Evolutionary conservation across 768 basidiomycete species (phyloP).

Genomic region (Trametes cubensis): DNA sequence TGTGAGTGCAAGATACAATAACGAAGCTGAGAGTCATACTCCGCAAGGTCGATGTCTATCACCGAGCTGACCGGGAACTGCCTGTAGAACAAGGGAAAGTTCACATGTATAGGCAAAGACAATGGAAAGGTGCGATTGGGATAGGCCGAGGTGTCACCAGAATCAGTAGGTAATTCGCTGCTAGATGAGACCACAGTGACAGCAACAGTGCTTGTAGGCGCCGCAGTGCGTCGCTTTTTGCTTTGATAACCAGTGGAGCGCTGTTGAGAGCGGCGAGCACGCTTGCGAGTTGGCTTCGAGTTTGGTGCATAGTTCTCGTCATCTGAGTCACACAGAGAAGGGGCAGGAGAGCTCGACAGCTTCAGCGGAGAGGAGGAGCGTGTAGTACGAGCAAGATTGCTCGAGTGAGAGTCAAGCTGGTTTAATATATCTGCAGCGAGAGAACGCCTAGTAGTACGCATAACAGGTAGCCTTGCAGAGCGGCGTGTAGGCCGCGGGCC

Average conservation of each 20-base stretch:
- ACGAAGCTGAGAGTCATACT: constrained; percentile 39
- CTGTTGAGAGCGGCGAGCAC: neutral
- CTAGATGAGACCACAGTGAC: neutral
- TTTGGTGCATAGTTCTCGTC: constrained; percentile 17
- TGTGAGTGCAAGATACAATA: neutral
- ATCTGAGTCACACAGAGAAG: constrained; percentile 5
- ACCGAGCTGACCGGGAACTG: constrained; percentile 69
- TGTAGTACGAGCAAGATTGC: neutral
- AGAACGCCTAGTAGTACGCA: neutral
- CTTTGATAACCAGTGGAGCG: neutral
- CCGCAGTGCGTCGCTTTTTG: constrained; percentile 6
- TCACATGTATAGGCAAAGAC: constrained; percentile 46
- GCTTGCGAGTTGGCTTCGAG: constrained; percentile 7
- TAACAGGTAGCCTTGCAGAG: neutral
- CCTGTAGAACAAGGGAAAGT: constrained; percentile 68
- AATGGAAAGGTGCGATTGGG: constrained; percentile 56
- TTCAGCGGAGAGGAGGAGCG: constrained; percentile 2
- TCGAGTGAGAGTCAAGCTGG: neutral
- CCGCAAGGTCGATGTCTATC: constrained; percentile 42
- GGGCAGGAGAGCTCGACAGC: constrained; percentile 7
- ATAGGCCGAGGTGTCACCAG: constrained; percentile 23
- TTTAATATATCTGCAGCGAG: constrained; percentile 14
- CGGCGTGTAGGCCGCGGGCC: neutral
- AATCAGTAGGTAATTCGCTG: neutral
- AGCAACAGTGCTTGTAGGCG: neutral